These are phyloP conservation scores for Teunomyces tritomae DNA, from an alignment of 805 yeast species.

Conservation along the genomic window DNA sequence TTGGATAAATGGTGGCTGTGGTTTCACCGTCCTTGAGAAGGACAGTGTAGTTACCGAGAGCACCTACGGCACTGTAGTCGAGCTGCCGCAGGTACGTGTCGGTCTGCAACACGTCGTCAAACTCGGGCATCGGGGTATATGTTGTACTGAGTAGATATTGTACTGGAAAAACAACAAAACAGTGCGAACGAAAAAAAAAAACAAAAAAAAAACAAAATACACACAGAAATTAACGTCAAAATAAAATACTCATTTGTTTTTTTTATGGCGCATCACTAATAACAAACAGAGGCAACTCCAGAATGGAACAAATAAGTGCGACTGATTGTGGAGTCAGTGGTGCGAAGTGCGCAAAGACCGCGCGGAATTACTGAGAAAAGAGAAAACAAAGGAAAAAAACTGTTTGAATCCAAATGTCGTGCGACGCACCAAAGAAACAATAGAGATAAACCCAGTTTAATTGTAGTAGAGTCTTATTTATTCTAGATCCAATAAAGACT, in stretches of 20 bases:
- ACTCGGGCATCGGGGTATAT: slow-evolving; percentile 47
- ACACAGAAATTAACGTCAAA: background rate
- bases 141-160: slow-evolving; percentile 30
- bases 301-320: too few species aligned
- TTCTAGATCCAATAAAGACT: slow-evolving; percentile 14
- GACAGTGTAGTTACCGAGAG: slow-evolving; percentile 67
- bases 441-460: too few species aligned
- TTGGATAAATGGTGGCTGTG: slow-evolving; percentile 89
- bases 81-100: slow-evolving; percentile 44
- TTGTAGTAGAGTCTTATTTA: too few species aligned
- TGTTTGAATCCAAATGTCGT: too few species aligned
- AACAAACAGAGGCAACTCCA: too few species aligned
- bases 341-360: too few species aligned
- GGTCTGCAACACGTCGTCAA: slow-evolving; percentile 49
- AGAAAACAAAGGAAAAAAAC: too few species aligned
- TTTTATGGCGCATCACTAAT: too few species aligned
- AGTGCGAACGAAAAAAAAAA: background rate
- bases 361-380: too few species aligned
- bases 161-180: slow-evolving; percentile 15
- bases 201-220: background rate
- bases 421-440: too few species aligned
- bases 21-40: slow-evolving; percentile 85
- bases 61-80: slow-evolving; percentile 33
- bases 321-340: too few species aligned
- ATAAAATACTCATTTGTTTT: too few species aligned